Evolutionary conservation across 495 filamentous ascomycete genomes (phyloP).

Genomic region (Aspergillus leporis): DNA sequence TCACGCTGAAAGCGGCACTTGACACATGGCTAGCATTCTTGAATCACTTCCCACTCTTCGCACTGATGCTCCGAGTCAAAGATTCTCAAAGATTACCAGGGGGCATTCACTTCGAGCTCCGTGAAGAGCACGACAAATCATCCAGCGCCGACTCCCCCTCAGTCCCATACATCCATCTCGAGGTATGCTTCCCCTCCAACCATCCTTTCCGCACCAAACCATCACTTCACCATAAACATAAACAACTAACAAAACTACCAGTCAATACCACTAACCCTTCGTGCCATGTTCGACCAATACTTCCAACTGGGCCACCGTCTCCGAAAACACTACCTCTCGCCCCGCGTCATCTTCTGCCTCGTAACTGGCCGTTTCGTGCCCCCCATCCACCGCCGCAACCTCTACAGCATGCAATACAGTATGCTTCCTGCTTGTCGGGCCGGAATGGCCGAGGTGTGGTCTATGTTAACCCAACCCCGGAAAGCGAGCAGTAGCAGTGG

Average conservation of each 20-base stretch:
- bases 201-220: slow-evolving; percentile 1
- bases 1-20: slow-evolving; percentile 82
- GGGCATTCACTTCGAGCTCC: slow-evolving; percentile 88
- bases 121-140: slow-evolving; percentile 49
- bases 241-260: slow-evolving; percentile 33
- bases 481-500: slow-evolving; percentile 33
- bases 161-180: slow-evolving; percentile 76
- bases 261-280: slow-evolving; percentile 87
- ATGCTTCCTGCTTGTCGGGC: slow-evolving; percentile 88
- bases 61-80: slow-evolving; percentile 93
- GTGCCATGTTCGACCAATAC: slow-evolving; percentile 94
- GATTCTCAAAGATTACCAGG: slow-evolving; percentile 83
- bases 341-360: slow-evolving; percentile 81
- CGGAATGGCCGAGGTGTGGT: slow-evolving; percentile 83
- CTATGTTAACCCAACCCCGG: slow-evolving; percentile 60
- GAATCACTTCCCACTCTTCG: slow-evolving; percentile 98
- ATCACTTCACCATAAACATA: slow-evolving; percentile 13
- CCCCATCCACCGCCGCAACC: slow-evolving; percentile 87
- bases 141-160: slow-evolving; percentile 33
- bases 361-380: slow-evolving; percentile 87
- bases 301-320: slow-evolving; percentile 91
- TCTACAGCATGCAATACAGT: slow-evolving; percentile 97
- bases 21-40: slow-evolving; percentile 91
- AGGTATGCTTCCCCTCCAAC: slow-evolving; percentile 50
- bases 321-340: slow-evolving; percentile 91